Evolutionary conservation across 129 eudicot species (phyloP).

Genomic region (Tanacetum coccineum): DNA sequence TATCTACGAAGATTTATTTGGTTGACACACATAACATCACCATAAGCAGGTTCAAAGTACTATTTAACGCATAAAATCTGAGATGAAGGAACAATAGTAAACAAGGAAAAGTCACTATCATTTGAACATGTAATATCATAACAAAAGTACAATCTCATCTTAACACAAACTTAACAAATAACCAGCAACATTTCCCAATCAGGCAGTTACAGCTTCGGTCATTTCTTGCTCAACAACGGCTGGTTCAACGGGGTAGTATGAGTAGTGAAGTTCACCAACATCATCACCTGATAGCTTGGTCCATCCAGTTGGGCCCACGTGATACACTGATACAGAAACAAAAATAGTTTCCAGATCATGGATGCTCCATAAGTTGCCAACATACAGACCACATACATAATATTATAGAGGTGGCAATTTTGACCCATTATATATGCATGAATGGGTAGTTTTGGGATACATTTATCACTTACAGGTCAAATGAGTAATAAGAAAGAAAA

Average conservation of each 20-base stretch:
- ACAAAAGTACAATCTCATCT: background rate
- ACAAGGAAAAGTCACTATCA: conserved; percentile 2
- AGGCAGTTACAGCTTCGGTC: conserved; percentile 62
- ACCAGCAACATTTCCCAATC: conserved; percentile 11
- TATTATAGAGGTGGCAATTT: too few species aligned
- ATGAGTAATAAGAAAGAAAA: too few species aligned
- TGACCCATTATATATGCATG: too few species aligned
- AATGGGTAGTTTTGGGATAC: too few species aligned
- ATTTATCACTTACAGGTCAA: too few species aligned
- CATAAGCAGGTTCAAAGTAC: background rate
- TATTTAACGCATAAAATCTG: background rate
- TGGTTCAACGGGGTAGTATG: conserved; percentile 75
- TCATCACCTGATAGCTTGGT: conserved; percentile 91
- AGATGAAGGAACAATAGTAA: background rate
- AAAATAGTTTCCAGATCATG: background rate
- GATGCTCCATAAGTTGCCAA: too few species aligned
- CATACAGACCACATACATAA: too few species aligned
- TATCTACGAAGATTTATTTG: background rate
- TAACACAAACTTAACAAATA: background rate
- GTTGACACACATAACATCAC: background rate
- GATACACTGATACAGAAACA: conserved; percentile 55
- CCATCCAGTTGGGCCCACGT: conserved; percentile 97
- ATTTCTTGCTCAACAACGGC: conserved; percentile 79
- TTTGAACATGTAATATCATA: too few species aligned
- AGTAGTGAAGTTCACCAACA: conserved; percentile 90